phyloP scores from a whole-genome alignment of 768 basidiomycete species.

The Pholiota molesta region DNA sequence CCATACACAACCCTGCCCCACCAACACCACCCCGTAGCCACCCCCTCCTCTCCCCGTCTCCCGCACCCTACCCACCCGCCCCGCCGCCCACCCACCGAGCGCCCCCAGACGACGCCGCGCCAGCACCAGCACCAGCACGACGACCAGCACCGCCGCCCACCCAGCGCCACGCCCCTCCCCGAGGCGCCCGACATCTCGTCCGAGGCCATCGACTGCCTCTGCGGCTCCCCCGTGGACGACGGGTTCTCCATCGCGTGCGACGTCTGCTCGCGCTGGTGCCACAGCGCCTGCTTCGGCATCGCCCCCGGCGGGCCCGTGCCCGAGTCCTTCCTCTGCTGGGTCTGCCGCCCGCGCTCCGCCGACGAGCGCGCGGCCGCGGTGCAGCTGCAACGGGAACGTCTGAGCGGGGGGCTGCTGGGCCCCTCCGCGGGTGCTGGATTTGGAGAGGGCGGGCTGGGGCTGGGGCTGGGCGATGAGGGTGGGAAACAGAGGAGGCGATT shows the following conservation, averaged over 20 bases:
- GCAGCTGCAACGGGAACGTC: not conserved
- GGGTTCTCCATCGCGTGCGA: constrained; percentile 90
- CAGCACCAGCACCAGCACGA: not conserved
- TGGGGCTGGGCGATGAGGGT: not conserved
- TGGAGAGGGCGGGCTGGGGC: not conserved
- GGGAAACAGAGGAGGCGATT: not conserved
- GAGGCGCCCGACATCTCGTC: constrained; percentile 4
- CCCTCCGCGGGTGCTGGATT: not conserved
- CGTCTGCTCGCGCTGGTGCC: constrained; percentile 80
- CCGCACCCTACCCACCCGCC: not conserved
- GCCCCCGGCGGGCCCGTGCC: constrained; percentile 54
- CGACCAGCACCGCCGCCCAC: no score
- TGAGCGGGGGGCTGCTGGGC: not conserved
- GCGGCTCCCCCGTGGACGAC: constrained; percentile 73
- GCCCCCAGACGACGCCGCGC: not conserved
- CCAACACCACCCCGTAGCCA: not conserved
- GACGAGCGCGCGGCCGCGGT: constrained; percentile 7
- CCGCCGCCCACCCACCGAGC: not conserved
- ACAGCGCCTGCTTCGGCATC: constrained; percentile 78
- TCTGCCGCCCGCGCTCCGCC: constrained; percentile 36
- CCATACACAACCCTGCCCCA: no score
- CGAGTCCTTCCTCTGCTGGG: constrained; percentile 79
- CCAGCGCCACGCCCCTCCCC: not conserved
- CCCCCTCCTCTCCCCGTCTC: not conserved
- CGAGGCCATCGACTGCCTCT: constrained; percentile 74